Evolutionary conservation across 352 stramenopile species (phyloP), one percentile per base, ranked within the genome.

Genomic region (Phytophthora kernoviae): DNA sequence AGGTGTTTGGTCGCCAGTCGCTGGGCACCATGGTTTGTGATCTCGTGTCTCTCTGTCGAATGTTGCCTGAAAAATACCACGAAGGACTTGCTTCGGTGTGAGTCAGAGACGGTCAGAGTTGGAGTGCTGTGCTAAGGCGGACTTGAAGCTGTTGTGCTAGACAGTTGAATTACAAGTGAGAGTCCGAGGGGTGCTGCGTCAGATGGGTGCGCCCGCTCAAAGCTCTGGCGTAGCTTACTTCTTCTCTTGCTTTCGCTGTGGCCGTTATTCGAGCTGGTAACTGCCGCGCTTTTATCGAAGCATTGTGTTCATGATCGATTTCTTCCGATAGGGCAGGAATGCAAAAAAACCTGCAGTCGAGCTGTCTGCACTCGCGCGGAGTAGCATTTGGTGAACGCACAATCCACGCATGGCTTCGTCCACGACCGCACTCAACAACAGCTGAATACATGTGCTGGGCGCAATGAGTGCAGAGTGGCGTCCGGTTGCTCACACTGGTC

Each of bases 141-240:
- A 41, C 33, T 58, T 62, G 56, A 66, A 42, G 52, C 22, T 45
- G 54, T n/a, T 48, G 36, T 18, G 27, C 48, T 27, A 68, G 53
- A 65, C 50, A 73, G 64, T 48, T 50, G 53, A 73, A 69, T 73
- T 40, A 53, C 27, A 73, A 73, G 54, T 73, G 64, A 69, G 18
- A 47, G 48, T 49, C 22, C 40, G 15, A 22, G 49, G 24, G 24
- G 24, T 30, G 6, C 24, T 30, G 24, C 24, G 24, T 6, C 24
- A 30, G 24, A 6, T 30, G 39, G 37, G 39, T 32, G 20, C 22
- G 33, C 26, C 33, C 18, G 45, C 49, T 30, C 34, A 3, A 21
- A 21, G 54, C 45, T 20, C 15, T 41, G n/a, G 33, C 36, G 18
- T 55, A 8, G 33, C 18, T 44, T 17, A 17, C 18, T 44, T 44